phyloP scores from a whole-genome alignment of 331 rosid genomes.

The Acacia concinna region DNA sequence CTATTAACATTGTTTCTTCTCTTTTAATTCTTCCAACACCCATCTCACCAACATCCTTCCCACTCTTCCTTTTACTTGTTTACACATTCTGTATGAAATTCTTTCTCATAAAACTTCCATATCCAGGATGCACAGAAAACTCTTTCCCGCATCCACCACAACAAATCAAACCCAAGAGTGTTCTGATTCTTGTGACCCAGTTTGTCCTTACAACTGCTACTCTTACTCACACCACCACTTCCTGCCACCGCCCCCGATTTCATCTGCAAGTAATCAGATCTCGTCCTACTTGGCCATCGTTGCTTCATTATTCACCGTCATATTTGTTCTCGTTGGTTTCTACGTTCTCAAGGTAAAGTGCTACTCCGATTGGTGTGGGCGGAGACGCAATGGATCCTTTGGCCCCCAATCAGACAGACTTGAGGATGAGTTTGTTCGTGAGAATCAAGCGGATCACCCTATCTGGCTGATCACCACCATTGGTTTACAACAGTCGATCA shows the following conservation, averaged over 20 bases:
- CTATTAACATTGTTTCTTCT: constrained; percentile 31
- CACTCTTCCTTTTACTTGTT: constrained; percentile 8
- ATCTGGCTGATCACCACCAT: constrained; percentile 69
- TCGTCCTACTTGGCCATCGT: constrained; percentile 49
- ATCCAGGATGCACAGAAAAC: constrained; percentile 41
- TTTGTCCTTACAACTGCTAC: constrained; percentile 55
- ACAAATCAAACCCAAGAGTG: constrained; percentile 56
- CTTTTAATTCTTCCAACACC: constrained; percentile 43
- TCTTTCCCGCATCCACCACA: constrained; percentile 41
- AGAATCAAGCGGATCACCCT: constrained; percentile 62
- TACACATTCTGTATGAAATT: not conserved
- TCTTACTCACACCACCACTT: constrained; percentile 43
- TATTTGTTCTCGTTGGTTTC: constrained; percentile 48
- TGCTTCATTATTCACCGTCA: constrained; percentile 36
- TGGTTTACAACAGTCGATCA: constrained; percentile 71
- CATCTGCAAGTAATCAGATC: constrained; percentile 13
- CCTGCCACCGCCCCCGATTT: constrained; percentile 31
- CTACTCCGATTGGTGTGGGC: constrained; percentile 39
- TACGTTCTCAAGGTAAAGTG: constrained; percentile 54
- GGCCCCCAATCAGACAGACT: constrained; percentile 27
- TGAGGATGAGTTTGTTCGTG: constrained; percentile 47
- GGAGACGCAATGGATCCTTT: constrained; percentile 22
- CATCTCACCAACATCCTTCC: constrained; percentile 30
- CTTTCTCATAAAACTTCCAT: constrained; percentile 8
- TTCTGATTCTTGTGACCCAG: constrained; percentile 45